Percentiles rank a stretch among this genome's conserved stretches.
Conservation (phyloP, 208 protist genomes). For the Crithidia brevicula region DNA sequence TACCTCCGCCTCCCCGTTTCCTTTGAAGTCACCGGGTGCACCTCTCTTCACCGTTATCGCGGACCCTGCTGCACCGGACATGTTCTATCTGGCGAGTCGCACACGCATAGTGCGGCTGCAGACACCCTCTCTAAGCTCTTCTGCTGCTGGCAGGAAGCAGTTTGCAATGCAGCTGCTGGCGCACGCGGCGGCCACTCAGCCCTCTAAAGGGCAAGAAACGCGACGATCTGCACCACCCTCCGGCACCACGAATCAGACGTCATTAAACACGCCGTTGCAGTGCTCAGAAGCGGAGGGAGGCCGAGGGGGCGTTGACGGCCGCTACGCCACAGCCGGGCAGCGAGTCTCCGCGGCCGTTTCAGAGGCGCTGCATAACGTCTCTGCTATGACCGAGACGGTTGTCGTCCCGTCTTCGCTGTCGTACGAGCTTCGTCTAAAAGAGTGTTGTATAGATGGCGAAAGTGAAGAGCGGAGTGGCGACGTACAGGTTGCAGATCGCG, state of each 20-base stretch:
- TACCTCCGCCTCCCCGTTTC: not conserved
- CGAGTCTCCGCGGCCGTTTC: not conserved
- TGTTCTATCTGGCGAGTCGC: conserved; percentile 25
- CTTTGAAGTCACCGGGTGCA: not conserved
- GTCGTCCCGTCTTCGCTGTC: conserved; percentile 14
- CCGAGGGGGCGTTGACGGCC: not conserved
- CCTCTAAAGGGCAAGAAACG: not conserved
- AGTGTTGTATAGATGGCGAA: no score
- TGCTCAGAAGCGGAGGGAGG: not conserved
- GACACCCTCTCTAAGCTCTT: not conserved
- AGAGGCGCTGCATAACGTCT: not conserved
- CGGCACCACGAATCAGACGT: no score
- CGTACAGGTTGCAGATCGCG: not conserved
- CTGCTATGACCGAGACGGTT: not conserved
- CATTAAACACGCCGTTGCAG: no score
- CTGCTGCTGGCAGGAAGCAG: conserved; percentile 2
- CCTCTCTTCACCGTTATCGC: conserved; percentile 14
- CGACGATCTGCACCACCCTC: no score
- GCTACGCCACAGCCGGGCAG: not conserved
- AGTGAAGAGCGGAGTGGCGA: not conserved
- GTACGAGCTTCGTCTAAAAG: conserved; percentile 14
- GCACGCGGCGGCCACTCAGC: conserved; percentile 6
- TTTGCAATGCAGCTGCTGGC: conserved; percentile 21
- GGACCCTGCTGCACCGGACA: conserved; percentile 12
- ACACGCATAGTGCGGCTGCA: conserved; percentile 14